phyloP scores from a whole-genome alignment of 2,329 filamentous ascomycete species.

The Cercospora sp. region DNA sequence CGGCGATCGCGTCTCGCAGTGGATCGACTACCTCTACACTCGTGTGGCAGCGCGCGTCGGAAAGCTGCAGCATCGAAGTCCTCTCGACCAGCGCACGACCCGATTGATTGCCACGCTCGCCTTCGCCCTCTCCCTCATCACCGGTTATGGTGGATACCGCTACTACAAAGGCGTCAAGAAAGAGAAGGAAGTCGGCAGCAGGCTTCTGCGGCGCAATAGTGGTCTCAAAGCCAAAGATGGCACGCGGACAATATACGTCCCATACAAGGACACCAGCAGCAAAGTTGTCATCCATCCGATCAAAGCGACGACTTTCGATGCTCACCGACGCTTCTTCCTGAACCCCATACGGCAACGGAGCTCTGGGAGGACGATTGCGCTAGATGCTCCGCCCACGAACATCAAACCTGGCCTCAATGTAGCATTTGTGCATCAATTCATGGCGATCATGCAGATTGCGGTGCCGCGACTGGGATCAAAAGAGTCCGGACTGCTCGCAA shows the following conservation, averaged over 20 bases:
- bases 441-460: slow-evolving; percentile 96
- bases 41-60: slow-evolving; percentile 49
- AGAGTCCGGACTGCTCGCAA: slow-evolving; percentile 84
- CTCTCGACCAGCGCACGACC: slow-evolving; percentile 66
- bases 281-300: slow-evolving; percentile 90
- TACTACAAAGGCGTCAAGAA: slow-evolving; percentile 72
- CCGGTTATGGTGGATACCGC: slow-evolving; percentile 74
- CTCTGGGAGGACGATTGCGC: slow-evolving; percentile 59
- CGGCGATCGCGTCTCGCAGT: slow-evolving; percentile 35
- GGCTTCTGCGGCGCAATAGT: slow-evolving; percentile 85
- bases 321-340: slow-evolving; percentile 87
- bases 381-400: slow-evolving; percentile 75
- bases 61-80: slow-evolving; percentile 52
- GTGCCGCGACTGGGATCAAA: slow-evolving; percentile 94
- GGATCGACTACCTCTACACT: slow-evolving; percentile 42
- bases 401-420: slow-evolving; percentile 93
- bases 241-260: slow-evolving; percentile 90
- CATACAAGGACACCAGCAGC: slow-evolving; percentile 81
- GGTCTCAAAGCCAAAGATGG: slow-evolving; percentile 93
- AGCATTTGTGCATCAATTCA: slow-evolving; percentile 93
- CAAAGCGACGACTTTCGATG: slow-evolving; percentile 92
- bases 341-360: slow-evolving; percentile 73
- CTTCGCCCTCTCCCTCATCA: slow-evolving; percentile 75
- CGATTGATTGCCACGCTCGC: slow-evolving; percentile 74
- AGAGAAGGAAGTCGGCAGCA: slow-evolving; percentile 79